Base-by-base conservation (phyloP, 2,329 filamentous ascomycete species). In the Colletotrichum sp. region DNA sequence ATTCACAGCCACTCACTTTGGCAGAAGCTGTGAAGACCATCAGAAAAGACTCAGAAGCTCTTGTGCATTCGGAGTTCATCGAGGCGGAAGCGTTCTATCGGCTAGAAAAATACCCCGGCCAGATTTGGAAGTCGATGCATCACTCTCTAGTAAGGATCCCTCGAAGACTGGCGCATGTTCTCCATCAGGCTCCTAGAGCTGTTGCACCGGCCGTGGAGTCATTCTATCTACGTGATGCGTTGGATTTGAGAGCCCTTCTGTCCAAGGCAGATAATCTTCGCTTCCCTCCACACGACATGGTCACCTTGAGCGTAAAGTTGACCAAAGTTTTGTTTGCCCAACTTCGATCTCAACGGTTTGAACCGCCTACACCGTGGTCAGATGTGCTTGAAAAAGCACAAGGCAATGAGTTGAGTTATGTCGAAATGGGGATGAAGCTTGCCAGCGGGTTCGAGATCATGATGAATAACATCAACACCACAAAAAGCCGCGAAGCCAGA, bases 61-160 rank as follows among this genome's bases (percentile, higher is more conserved):
- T 98, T 14, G 87, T 96, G 60, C 91, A 95, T 79, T 96, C 95
- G 1, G 87, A 91, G 1, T 90, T 93, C 24, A 90, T 99, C 64
- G 94, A 99, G 84, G 91, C 93, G 71, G 96, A 99, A 84, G 96
- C 96, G 6, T 98, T 99, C 83, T 96, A 97, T 84, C 92, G 97
- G 48, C 87, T 98, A 16, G 91, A 92, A 77, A 95, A 95, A 77
- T 98, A 98, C 81, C 97, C 97, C 2, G 86, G 85, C 24, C 94
- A 95, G 74, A 95, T 98, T 74, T 84, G 86, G 16, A 89, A 92
- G 24, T 95, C 94, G 18, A 87, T 95, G n/a, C 97, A 99, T 83
- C 90, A 94, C 81, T 90, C 95, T 1, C 84, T 93, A 6, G 86
- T 95, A 30, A 93, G 91, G 0, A 89, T 99, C 36, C 97, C 97